Evolutionary conservation across 163 green algal genomes (phyloP).

Genomic region (Scenedesmus sp.): DNA sequence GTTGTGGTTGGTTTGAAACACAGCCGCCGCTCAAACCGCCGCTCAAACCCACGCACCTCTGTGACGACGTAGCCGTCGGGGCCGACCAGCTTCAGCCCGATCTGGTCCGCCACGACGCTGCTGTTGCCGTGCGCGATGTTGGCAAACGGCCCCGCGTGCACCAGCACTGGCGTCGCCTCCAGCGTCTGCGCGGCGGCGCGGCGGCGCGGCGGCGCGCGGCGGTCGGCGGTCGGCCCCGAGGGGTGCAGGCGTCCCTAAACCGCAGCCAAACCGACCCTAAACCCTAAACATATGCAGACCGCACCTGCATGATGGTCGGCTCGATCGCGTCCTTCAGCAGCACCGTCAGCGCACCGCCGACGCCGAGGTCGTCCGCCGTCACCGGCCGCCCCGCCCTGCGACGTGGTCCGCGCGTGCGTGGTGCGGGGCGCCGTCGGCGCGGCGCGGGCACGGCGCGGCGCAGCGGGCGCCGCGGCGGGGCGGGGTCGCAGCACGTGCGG

Average conservation of each 20-base stretch:
- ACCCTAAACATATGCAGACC: not conserved
- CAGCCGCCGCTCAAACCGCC: too few relatives aligned
- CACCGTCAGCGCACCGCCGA: constrained; percentile 95
- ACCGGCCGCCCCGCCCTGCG: constrained; percentile 72
- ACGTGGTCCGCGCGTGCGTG: too few relatives aligned
- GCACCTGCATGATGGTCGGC: constrained; percentile 94
- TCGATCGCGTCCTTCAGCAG: constrained; percentile 97
- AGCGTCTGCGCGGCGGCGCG: constrained; percentile 79
- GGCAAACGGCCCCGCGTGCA: constrained; percentile 97
- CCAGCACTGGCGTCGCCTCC: constrained; percentile 95
- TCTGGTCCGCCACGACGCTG: constrained; percentile 93
- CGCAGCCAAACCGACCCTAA: not conserved
- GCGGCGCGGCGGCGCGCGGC: not conserved
- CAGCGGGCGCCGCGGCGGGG: too few relatives aligned
- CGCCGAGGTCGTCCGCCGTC: constrained; percentile 94
- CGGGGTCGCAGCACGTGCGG: too few relatives aligned
- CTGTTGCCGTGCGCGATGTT: constrained; percentile 99
- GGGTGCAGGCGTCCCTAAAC: not conserved
- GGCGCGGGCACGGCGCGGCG: too few relatives aligned
- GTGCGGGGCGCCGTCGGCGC: too few relatives aligned
- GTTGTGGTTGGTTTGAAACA: too few relatives aligned
- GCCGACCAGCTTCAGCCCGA: constrained; percentile 94
- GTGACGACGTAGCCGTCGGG: constrained; percentile 93
- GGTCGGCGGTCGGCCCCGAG: not conserved
- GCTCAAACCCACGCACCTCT: constrained; percentile 61